Percentiles rank a stretch among this genome's conserved stretches.
Conservation (phyloP, 257 asterid genomes). For the Linderniella brevidens region DNA sequence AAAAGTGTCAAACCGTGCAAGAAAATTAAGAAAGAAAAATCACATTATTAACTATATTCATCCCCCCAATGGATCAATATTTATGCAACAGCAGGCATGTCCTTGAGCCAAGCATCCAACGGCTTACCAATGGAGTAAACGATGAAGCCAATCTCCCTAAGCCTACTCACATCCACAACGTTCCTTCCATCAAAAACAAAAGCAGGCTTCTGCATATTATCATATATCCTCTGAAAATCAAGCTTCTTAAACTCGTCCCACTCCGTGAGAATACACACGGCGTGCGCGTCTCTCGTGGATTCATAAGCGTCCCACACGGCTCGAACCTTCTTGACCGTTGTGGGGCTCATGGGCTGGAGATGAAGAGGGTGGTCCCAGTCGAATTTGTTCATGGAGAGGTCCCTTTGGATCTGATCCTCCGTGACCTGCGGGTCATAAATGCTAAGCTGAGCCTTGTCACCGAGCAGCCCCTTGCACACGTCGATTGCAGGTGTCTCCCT, state of each 20-base stretch:
- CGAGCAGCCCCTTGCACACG: constrained; percentile 26
- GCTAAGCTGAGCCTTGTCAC: constrained; percentile 28
- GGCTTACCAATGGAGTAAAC: constrained; percentile 20
- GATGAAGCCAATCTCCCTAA: constrained; percentile 16
- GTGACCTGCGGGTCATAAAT: constrained; percentile 35
- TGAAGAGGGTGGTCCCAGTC: constrained; percentile 36
- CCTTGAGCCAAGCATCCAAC: constrained; percentile 21
- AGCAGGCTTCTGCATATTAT: constrained; percentile 34
- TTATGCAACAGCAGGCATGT: constrained; percentile 19
- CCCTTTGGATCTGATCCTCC: constrained; percentile 28
- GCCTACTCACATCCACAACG: constrained; percentile 13
- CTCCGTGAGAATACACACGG: constrained; percentile 29
- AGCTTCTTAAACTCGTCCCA: constrained; percentile 31
- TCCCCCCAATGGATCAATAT: no score
- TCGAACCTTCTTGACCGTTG: constrained; percentile 19
- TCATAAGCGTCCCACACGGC: constrained; percentile 31
- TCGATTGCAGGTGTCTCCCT: constrained; percentile 34
- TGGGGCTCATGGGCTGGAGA: constrained; percentile 34
- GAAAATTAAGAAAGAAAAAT: no score
- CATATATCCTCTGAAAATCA: constrained; percentile 22
- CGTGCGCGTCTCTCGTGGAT: constrained; percentile 28
- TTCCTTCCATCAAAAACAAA: constrained; percentile 22
- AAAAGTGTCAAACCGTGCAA: no score
- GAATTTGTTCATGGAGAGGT: constrained; percentile 25
- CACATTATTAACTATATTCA: no score